phyloP scores from a whole-genome alignment of 805 yeast genomes.

The Cyberlindnera veronae region DNA sequence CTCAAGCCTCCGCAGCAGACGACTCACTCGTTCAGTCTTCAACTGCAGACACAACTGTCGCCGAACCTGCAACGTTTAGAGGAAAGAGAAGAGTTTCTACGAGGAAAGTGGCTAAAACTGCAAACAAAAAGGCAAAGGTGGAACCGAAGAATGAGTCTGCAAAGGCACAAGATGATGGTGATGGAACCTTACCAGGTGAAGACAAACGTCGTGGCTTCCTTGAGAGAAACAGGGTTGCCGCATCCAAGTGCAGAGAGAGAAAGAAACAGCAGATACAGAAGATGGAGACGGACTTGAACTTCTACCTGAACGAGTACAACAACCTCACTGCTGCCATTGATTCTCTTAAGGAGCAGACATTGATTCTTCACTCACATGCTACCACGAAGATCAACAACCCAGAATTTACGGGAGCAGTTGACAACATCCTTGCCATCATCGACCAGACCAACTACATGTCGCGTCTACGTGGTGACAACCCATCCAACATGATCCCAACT shows the following conservation, averaged over 20 bases:
- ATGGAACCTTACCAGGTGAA: conserved; percentile 51
- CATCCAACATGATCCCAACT: conserved; percentile 25
- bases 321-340: conserved; percentile 56
- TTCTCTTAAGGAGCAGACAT: conserved; percentile 56
- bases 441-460: conserved; percentile 26
- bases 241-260: conserved; percentile 90
- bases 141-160: conserved; percentile 5
- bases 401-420: conserved; percentile 44
- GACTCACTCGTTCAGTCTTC: too few relatives aligned
- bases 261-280: conserved; percentile 84
- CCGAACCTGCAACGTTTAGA: too few relatives aligned
- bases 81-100: too few relatives aligned
- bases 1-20: background rate
- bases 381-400: conserved; percentile 28
- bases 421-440: conserved; percentile 17
- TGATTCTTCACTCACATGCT: conserved; percentile 44
- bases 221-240: conserved; percentile 93
- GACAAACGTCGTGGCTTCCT: conserved; percentile 72
- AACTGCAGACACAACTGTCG: too few relatives aligned
- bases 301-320: conserved; percentile 67
- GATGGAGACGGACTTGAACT: conserved; percentile 75
- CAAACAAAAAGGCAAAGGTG: conserved; percentile 5
- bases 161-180: conserved; percentile 1
- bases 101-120: conserved; percentile 6
- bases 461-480: conserved; percentile 27